Percentiles rank a stretch among this genome's conserved stretches.
Evolutionary conservation across 768 basidiomycete species (phyloP).

Genomic region (Amanita exitialis): DNA sequence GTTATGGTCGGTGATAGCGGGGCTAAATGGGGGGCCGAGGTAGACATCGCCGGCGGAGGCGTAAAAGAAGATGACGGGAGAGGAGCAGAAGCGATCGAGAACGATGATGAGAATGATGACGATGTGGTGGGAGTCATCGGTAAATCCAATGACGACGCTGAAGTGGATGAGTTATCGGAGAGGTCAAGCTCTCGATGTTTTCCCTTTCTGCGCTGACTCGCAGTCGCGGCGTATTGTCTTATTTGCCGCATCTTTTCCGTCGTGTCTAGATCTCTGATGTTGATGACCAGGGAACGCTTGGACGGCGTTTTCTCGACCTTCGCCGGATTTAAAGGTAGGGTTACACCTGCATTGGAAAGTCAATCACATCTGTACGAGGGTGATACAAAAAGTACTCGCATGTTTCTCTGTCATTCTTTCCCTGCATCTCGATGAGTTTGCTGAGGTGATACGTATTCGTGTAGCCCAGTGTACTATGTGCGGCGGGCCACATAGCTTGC

Average conservation of each 20-base stretch:
- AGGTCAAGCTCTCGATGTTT: neutral
- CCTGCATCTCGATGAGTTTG: slow-evolving; percentile 7
- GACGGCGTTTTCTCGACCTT: neutral
- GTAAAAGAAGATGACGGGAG: neutral
- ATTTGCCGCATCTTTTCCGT: slow-evolving; percentile 1
- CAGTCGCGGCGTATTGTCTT: neutral
- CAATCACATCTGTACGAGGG: neutral
- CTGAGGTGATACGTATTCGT: slow-evolving; percentile 3
- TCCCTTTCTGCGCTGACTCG: neutral
- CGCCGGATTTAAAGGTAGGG: neutral
- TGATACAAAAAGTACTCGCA: neutral
- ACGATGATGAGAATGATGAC: neutral
- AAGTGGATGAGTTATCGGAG: neutral
- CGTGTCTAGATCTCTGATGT: slow-evolving; percentile 6
- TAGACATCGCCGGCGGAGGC: neutral
- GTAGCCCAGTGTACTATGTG: neutral
- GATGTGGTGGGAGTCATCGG: neutral
- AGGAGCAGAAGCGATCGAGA: neutral
- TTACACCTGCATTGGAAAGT: neutral
- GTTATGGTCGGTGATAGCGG: neutral
- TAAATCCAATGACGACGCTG: neutral
- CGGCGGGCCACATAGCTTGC: neutral
- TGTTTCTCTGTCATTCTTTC: slow-evolving; percentile 7
- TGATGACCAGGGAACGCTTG: neutral
- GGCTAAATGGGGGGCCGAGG: neutral